Evolutionary conservation across 805 yeast genomes (phyloP).

Genomic region (Candida oleophila): DNA sequence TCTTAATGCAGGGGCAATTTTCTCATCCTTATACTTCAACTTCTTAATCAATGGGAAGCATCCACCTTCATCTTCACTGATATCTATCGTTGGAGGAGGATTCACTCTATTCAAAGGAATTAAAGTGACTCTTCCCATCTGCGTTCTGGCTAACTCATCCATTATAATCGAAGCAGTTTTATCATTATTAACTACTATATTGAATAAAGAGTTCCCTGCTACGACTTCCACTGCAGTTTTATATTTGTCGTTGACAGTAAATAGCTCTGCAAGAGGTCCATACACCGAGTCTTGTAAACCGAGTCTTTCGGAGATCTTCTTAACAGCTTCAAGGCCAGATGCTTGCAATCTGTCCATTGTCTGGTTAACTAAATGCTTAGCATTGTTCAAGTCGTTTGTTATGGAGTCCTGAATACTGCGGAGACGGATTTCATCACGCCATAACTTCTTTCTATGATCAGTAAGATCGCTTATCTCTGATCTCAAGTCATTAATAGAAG

Average conservation of each 20-base stretch:
- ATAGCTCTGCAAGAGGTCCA: constrained; percentile 85
- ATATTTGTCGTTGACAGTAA: constrained; percentile 77
- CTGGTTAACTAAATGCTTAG: constrained; percentile 61
- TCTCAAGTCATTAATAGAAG: constrained; percentile 42
- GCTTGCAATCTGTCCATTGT: constrained; percentile 75
- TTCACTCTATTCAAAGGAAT: constrained; percentile 79
- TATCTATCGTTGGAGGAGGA: constrained; percentile 47
- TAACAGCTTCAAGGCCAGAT: constrained; percentile 68
- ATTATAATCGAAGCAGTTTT: constrained; percentile 76
- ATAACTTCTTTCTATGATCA: constrained; percentile 68
- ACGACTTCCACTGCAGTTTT: constrained; percentile 84
- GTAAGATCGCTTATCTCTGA: constrained; percentile 42
- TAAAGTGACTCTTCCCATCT: constrained; percentile 84
- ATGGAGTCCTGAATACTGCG: constrained; percentile 57
- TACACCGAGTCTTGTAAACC: constrained; percentile 60
- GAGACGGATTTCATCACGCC: constrained; percentile 76
- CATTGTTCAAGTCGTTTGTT: constrained; percentile 51
- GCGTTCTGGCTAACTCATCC: constrained; percentile 68
- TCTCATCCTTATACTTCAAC: constrained; percentile 55
- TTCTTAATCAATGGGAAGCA: constrained; percentile 79
- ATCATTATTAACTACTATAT: constrained; percentile 86
- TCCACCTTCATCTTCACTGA: constrained; percentile 54
- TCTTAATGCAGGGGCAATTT: constrained; percentile 62
- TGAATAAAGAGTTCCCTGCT: constrained; percentile 84
- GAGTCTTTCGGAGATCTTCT: constrained; percentile 57